Evolutionary conservation across 306 rosid genomes (phyloP), one percentile per base, ranked within the genome.

Genomic region (Canavalia ensiformis): DNA sequence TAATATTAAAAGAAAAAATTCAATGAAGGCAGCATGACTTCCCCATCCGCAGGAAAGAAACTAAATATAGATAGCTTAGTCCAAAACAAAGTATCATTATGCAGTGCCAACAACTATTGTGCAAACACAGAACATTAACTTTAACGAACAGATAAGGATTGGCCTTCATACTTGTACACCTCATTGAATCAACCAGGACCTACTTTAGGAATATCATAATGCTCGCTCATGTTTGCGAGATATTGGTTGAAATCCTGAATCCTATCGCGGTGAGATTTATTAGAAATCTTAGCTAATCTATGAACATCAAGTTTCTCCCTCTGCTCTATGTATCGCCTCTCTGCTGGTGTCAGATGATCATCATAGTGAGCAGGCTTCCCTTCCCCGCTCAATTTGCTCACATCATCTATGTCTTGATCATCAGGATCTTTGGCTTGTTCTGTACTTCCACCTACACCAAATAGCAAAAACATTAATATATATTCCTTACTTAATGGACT

Each of bases 161-260:
- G 72, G 66, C 18, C 62, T 46, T 77, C 75, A 77, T 13, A 33
- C 13, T 78, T 29, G 62, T 4, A 58, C 7, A 44, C 34, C 50
- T 29, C 12, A 3, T 33, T 5, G 28, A 73, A 68, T 92, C 67
- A 94, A 50, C 99, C 99, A 39, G 97, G 99, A 25, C 97, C 99
- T 77, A 95, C 97, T 83, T 93, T 95, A 65, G 99, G 97, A 80
- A 95, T 95, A 86, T 95, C 99, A 85, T 95, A 95, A 80, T 95
- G 99, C 97, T 95, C 99, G 37, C 99, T 95, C 97, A 95, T 92
- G 88, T 95, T 95, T 25, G 99, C 99, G 10, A 95, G 94, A 87
- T 93, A 93, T 78, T 95, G 97, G 72, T 95, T 95, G 90, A 95
- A 95, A 84, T 93, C 99, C 73, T 95, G 97, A 84, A 95, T 95